Evolutionary conservation across 169 alveolate species (phyloP).

Genomic region (Cystoisospora suis): DNA sequence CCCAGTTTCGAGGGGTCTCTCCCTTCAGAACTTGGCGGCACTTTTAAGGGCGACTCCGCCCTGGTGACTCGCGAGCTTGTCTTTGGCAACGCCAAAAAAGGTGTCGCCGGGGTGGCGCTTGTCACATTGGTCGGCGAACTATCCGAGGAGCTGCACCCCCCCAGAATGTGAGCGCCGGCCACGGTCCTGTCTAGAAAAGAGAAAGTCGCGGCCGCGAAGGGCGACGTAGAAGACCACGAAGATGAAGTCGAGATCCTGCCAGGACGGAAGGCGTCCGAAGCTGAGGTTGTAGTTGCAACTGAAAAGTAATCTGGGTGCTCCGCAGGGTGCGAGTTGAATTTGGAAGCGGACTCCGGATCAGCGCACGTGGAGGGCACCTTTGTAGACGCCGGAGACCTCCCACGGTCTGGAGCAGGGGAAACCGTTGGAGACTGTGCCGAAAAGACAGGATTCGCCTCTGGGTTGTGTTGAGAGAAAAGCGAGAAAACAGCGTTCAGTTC

Average conservation of each 20-base stretch:
- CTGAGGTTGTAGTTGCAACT: not conserved
- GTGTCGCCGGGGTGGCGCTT: no score
- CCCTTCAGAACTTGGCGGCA: no score
- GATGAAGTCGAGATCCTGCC: not conserved
- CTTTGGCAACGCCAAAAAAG: no score
- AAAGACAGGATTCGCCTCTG: not conserved
- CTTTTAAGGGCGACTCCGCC: no score
- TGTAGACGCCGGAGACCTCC: not conserved
- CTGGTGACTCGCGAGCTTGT: no score
- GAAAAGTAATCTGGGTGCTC: not conserved
- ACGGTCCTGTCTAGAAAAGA: not conserved
- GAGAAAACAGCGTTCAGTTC: not conserved
- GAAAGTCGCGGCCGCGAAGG: conserved; percentile 4
- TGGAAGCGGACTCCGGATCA: not conserved
- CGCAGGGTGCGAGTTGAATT: not conserved
- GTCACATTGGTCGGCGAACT: no score
- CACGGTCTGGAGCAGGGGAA: no score
- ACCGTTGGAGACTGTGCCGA: not conserved
- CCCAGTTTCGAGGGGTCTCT: no score
- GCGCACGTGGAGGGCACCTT: not conserved
- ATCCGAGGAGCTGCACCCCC: no score
- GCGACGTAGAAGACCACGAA: conserved; percentile 7
- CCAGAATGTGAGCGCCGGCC: no score
- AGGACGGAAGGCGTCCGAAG: not conserved
- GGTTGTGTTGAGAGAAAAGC: not conserved